Base-by-base conservation (phyloP, 345 rosid genomes). In the Lumnitzera racemosa region DNA sequence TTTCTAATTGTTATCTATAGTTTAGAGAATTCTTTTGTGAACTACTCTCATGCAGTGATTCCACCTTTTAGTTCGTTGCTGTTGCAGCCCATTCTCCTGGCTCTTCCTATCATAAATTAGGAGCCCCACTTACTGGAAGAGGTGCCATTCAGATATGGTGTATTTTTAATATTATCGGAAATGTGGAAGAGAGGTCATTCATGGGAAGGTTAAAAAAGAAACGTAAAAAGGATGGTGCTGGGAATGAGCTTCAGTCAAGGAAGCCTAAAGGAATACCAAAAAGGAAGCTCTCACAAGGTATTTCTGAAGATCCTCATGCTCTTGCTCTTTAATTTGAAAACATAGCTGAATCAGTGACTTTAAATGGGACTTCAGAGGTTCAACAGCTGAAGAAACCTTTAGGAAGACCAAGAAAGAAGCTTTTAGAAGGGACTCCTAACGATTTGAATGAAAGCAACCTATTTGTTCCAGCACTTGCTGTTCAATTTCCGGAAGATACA, bases 91-190 rank as follows among this genome's bases (percentile, higher is more conserved):
- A 90, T 83, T 94, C 96, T 56, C 82, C 92, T 55, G 90, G 76
- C 54, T 81, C 96, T 56, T 83, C 68, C 63, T 76, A 78, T 71
- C 96, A 91, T 84, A 83, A 76, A 78, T 73, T 85, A 29, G 96
- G 96, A 63, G 63, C 60, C 66, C 80, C 80, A 41, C 82, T 84
- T 67, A 63, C 77, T 57, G 98, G 98, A 54, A 80, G 95, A 72
- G 98, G 98, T 67, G 62, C 85, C 41, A 68, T 91, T 76, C 96
- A 91, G 79, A 86, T 91, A 64, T 91, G 95, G 98, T 80, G 87
- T 67, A 57, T 91, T 63, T 61, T 86, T 67, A 83, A 89, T 52
- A 56, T 58, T 57, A 31, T 63, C 59, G 56, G 57, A 52, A 49
- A 76, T 57, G 78, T 67, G 53, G 78, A 72, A 61, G 76, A 50